phyloP scores from a whole-genome alignment of 306 rosid genomes.

The Sphenostylis stenocarpa region DNA sequence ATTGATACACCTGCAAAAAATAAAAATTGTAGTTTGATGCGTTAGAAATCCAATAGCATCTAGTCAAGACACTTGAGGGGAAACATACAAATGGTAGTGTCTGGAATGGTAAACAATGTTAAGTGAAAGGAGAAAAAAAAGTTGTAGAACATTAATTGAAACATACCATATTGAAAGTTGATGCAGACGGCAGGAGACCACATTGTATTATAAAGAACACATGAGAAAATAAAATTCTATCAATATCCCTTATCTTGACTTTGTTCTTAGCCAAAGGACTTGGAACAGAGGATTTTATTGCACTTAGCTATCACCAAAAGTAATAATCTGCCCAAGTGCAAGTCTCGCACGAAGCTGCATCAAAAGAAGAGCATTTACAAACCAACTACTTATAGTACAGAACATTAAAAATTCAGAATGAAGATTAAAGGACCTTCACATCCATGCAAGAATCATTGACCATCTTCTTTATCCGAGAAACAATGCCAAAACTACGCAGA shows the following conservation, averaged over 20 bases:
- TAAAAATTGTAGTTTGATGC: constrained; percentile 3
- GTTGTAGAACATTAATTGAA: constrained; percentile 24
- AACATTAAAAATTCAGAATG: background rate
- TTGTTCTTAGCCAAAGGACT: constrained; percentile 18
- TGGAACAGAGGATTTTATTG: constrained; percentile 17
- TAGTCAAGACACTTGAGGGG: constrained; percentile 7
- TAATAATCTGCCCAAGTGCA: constrained; percentile 58
- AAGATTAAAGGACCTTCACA: constrained; percentile 60
- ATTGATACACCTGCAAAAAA: constrained; percentile 42
- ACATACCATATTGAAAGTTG: constrained; percentile 57
- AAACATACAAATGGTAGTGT: constrained; percentile 11
- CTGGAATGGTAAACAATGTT: background rate
- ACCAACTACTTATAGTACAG: background rate
- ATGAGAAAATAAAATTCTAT: constrained; percentile 29
- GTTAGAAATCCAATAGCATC: constrained; percentile 7
- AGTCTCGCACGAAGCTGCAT: constrained; percentile 73
- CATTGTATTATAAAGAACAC: constrained; percentile 26
- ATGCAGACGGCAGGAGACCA: constrained; percentile 30
- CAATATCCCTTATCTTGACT: constrained; percentile 28
- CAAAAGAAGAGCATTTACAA: constrained; percentile 31
- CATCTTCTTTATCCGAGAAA: constrained; percentile 78
- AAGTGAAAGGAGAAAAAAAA: background rate
- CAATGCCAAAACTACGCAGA: constrained; percentile 61
- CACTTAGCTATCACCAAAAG: constrained; percentile 54
- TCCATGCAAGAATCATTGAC: constrained; percentile 71